Evolutionary conservation across 495 filamentous ascomycete genomes (phyloP), one percentile per base, ranked within the genome.

Genomic region (Penicillium salamii): DNA sequence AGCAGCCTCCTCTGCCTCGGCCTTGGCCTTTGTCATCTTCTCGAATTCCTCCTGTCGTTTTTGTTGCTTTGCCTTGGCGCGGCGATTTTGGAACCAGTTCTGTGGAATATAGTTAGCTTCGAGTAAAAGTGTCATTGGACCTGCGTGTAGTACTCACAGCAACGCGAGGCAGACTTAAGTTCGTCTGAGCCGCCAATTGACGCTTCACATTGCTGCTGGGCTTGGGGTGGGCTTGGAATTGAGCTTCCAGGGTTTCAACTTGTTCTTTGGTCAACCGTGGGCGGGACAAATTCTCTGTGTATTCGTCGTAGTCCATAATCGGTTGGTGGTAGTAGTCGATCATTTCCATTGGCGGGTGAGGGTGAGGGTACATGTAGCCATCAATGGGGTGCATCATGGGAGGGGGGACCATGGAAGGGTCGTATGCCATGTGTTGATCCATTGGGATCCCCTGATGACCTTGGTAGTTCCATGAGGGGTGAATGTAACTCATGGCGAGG

Each of bases 51-150:
- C 80, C 61, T 86, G 83, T 62, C 84, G 80, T 60, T 75, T 84
- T 60, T 89, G 81, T 55, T 89, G 83, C 72, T 90, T 91, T 24
- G 86, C 86, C 62, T 91, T 90, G 46, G 87, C 88, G 32, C 89
- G 84, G 42, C 89, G 79, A 63, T 93, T 95, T 64, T 95, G 89
- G 67, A 92, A 95, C 90, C 90, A 93, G 57, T 92, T 92, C 90
- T 93, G 47, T 29, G 42, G 15, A 37, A 1, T 35, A n/a, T 34
- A 21, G 42, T 62, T 56, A 62, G 54, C n/a, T 26, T 35, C 41
- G 41, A 4, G 11, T 24, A 35, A 29, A 34, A 26, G 11, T 19
- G n/a, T 14, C 13, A 31, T 17, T 17, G 29, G 41, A 13, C 18
- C 36, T 37, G 18, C 5, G 42, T 21, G 26, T 19, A 23, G 40